Percentiles rank a stretch among this genome's conserved stretches.
Conservation (phyloP, 768 basidiomycete species). For the Mycena indigotica region DNA sequence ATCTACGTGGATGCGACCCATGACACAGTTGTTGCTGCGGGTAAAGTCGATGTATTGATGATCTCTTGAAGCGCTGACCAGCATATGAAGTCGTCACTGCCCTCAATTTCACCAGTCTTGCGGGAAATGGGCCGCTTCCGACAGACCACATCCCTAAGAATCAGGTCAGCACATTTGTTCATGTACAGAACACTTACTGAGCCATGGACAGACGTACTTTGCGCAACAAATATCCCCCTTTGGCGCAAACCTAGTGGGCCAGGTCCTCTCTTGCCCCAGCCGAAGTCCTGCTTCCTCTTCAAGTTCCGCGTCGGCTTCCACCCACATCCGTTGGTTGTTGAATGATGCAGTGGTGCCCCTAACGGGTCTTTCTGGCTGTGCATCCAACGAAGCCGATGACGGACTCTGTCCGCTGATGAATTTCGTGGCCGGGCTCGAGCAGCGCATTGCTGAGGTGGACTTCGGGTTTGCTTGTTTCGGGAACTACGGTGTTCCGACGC, state of each 20-base stretch:
- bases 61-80: no score
- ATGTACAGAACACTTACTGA: constrained; percentile 22
- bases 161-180: constrained; percentile 40
- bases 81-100: constrained; percentile 71
- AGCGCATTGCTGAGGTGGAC: constrained; percentile 58
- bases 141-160: constrained; percentile 57
- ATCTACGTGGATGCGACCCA: no score
- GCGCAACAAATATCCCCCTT: constrained; percentile 39
- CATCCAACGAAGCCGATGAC: constrained; percentile 47
- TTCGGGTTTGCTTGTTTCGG: constrained; percentile 64
- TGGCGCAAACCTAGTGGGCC: constrained; percentile 39
- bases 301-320: neutral
- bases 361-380: constrained; percentile 64
- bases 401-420: constrained; percentile 64
- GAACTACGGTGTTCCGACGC: constrained; percentile 46
- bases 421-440: constrained; percentile 61
- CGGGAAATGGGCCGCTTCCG: constrained; percentile 65
- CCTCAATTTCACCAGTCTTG: constrained; percentile 69
- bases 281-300: neutral
- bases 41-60: no score
- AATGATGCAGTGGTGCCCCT: constrained; percentile 78
- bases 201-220: constrained; percentile 38
- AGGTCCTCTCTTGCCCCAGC: constrained; percentile 49
- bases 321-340: constrained; percentile 53
- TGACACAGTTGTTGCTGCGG: constrained; percentile 74